Percentiles rank a stretch among this genome's conserved stretches.
phyloP scores from a whole-genome alignment of 305 asterid genomes.

The Lippia alba region DNA sequence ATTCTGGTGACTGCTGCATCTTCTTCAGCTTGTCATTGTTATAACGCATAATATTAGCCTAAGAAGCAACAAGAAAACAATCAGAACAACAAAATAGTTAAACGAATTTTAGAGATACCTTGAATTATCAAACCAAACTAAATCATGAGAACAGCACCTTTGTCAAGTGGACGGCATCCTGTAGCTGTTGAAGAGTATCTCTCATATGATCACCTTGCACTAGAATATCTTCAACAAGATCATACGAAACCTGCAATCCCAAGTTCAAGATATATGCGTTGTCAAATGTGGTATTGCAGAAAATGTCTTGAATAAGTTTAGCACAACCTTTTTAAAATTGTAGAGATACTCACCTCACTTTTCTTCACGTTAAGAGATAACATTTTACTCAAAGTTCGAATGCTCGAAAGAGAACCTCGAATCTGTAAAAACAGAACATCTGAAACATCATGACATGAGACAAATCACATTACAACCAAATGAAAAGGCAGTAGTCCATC shows the following conservation, averaged over 20 bases:
- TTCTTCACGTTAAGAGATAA: conserved; percentile 71
- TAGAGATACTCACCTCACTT: conserved; percentile 70
- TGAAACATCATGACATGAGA: conserved; percentile 25
- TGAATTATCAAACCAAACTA: conserved; percentile 24
- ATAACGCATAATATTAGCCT: conserved; percentile 82
- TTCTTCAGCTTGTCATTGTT: conserved; percentile 67
- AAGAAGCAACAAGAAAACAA: conserved; percentile 29
- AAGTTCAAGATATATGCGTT: conserved; percentile 33
- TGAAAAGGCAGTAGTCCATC: conserved; percentile 36
- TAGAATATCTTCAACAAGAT: conserved; percentile 80
- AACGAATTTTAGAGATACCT: conserved; percentile 9
- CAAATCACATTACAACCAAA: conserved; percentile 23
- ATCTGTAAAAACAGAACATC: conserved; percentile 53
- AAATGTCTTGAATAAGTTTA: conserved; percentile 18
- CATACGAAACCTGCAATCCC: conserved; percentile 72
- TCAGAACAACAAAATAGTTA: conserved; percentile 22
- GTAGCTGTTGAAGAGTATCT: conserved; percentile 86
- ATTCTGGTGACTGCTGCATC: conserved; percentile 53
- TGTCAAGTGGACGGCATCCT: conserved; percentile 88
- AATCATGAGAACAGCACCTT: conserved; percentile 60
- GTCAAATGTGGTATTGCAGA: conserved; percentile 1
- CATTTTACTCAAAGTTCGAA: conserved; percentile 83
- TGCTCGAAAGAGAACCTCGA: conserved; percentile 83
- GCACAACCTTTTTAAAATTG: conserved; percentile 24
- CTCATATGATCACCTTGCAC: conserved; percentile 83